Evolutionary conservation across 1,139 yeast species (phyloP).

Genomic region (Lodderomyces parapsilosis): DNA sequence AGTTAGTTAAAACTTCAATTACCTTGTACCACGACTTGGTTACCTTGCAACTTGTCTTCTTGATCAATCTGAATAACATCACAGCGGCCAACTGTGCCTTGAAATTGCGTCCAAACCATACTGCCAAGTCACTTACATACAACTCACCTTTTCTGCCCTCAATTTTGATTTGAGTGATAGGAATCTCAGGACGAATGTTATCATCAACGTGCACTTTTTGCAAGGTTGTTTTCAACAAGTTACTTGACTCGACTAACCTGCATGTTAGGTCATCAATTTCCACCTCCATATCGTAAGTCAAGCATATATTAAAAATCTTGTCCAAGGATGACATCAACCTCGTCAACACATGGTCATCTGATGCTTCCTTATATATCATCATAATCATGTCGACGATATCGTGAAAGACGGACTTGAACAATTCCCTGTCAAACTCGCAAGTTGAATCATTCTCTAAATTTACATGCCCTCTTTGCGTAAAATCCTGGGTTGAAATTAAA

Average conservation of each 20-base stretch:
- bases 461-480: constrained; percentile 17
- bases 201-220: constrained; percentile 19
- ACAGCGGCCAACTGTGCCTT: constrained; percentile 90
- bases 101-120: constrained; percentile 84
- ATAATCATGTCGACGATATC: constrained; percentile 68
- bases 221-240: constrained; percentile 35
- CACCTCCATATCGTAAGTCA: constrained; percentile 54
- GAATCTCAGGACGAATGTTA: constrained; percentile 44
- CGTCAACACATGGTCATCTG: constrained; percentile 86
- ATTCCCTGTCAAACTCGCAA: constrained; percentile 60
- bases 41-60: constrained; percentile 51
- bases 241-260: constrained; percentile 62
- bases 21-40: constrained; percentile 61
- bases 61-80: constrained; percentile 75
- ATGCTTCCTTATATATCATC: constrained; percentile 78
- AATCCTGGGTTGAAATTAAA: constrained; percentile 54
- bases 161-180: constrained; percentile 47
- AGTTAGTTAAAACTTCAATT: constrained; percentile 56
- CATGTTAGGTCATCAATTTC: constrained; percentile 66
- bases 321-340: constrained; percentile 86
- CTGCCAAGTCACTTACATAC: constrained; percentile 78
- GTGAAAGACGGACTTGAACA: constrained; percentile 63
- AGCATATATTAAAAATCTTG: constrained; percentile 75
- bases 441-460: constrained; percentile 20
- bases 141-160: constrained; percentile 53